Evolutionary conservation across 1,284 basidiomycete genomes (phyloP).

Genomic region (Sporisorium exsertum): DNA sequence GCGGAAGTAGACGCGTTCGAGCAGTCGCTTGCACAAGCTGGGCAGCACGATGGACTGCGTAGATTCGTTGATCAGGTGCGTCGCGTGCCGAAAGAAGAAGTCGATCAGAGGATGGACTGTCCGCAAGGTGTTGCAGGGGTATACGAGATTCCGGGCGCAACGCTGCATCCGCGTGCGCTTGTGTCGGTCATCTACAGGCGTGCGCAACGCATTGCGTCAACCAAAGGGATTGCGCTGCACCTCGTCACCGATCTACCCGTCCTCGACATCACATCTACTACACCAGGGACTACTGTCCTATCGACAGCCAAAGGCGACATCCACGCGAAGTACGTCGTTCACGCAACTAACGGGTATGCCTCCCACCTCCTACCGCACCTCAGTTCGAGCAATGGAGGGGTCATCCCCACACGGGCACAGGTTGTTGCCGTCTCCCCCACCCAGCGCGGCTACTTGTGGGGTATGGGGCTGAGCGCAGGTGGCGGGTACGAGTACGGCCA

Average conservation of each 20-base stretch:
- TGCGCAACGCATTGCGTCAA: slow-evolving; percentile 12
- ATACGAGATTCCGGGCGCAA: slow-evolving; percentile 53
- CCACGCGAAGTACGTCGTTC: slow-evolving; percentile 76
- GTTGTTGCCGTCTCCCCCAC: slow-evolving; percentile 76
- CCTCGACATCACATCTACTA: not conserved
- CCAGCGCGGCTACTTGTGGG: slow-evolving; percentile 10
- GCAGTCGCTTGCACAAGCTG: slow-evolving; percentile 27
- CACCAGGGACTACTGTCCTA: not conserved
- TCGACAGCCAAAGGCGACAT: slow-evolving; percentile 59
- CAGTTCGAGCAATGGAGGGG: slow-evolving; percentile 71
- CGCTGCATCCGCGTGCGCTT: slow-evolving; percentile 48
- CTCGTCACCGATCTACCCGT: slow-evolving; percentile 42
- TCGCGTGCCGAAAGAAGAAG: slow-evolving; percentile 32
- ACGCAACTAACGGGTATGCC: slow-evolving; percentile 84
- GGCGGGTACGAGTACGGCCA: slow-evolving; percentile 82
- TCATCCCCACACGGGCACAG: slow-evolving; percentile 81
- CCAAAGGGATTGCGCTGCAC: slow-evolving; percentile 22
- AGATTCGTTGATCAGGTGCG: slow-evolving; percentile 28
- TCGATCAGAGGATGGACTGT: slow-evolving; percentile 25
- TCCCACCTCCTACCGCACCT: slow-evolving; percentile 78
- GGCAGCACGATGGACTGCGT: slow-evolving; percentile 17
- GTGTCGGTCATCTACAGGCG: slow-evolving; percentile 31
- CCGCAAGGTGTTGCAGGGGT: slow-evolving; percentile 31
- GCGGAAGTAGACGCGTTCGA: slow-evolving; percentile 46
- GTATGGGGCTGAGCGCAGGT: slow-evolving; percentile 63